Base-by-base conservation (phyloP, 345 rosid species). In the Brassica carinata region DNA sequence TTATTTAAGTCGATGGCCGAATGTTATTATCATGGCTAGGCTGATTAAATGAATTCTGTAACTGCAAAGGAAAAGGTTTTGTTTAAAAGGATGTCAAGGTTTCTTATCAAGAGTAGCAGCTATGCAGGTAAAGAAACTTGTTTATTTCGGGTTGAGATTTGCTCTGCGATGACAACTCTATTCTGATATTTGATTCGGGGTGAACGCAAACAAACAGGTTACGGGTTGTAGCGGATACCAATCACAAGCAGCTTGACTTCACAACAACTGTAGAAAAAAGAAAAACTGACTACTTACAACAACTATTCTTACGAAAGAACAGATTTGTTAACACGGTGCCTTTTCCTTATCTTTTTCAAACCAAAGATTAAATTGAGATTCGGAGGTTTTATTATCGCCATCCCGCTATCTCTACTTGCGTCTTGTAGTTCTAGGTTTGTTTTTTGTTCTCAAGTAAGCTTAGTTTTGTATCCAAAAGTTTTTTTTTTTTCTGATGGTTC, bases 11-110 rank as follows among this genome's bases (percentile, higher is more conserved):
- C 5, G 48, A 17, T 66, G 70, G 51, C 0, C 0, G 31, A 30
- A 10, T 71, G 57, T 5, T 69, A 53, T 69, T 10, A 26, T 61
- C 70, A 58, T 79, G 75, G 5, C 31, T 85, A 96, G 99, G 94
- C 88, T 79, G 99, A 92, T 73, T 91, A 89, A 84, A 87, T 87
- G 83, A 88, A 92, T 76, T 85, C 87, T 27, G 85, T 89, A 81
- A 87, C 90, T 68, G 89, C 83, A 26, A 96, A 96, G 76, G 99
- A 93, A 85, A 89, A 68, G 81, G 80, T 83, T 85, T 85, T 88
- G 69, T 95, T 93, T 53, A 89, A 87, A 77, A 90, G 85, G 85
- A 79, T 90, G 97, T 85, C 91, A 85, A 85, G 88, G 85, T 79
- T 89, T 88, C 86, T 87, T 92, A 81, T 90, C 92, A 53, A 65